phyloP scores from a whole-genome alignment of 345 rosid genomes.

The Arabis alpina region DNA sequence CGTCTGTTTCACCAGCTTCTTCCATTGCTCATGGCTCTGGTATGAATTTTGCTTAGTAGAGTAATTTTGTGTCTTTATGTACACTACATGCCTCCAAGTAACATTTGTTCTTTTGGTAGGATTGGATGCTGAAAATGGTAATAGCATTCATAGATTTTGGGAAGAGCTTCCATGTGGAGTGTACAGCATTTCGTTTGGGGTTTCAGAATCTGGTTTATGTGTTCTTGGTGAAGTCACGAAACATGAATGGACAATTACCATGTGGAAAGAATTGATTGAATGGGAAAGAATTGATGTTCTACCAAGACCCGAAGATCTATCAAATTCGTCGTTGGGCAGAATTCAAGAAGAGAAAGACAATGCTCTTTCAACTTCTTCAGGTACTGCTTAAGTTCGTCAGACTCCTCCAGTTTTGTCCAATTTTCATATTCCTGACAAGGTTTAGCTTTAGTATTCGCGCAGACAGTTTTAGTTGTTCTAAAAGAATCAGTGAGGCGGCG shows the following conservation, averaged over 20 bases:
- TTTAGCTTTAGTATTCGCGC: slow-evolving; percentile 47
- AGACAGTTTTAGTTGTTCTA: slow-evolving; percentile 63
- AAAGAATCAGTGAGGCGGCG: slow-evolving; percentile 73
- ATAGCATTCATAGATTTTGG: slow-evolving; percentile 54
- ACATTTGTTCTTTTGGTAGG: slow-evolving; percentile 45
- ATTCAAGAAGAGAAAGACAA: slow-evolving; percentile 20
- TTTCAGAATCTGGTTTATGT: slow-evolving; percentile 42
- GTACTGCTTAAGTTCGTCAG: slow-evolving; percentile 15
- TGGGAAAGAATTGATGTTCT: slow-evolving; percentile 71
- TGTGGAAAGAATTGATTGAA: slow-evolving; percentile 60
- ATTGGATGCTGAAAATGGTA: slow-evolving; percentile 53
- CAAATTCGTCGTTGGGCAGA: slow-evolving; percentile 33
- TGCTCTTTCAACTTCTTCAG: slow-evolving; percentile 29
- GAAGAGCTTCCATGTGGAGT: slow-evolving; percentile 94
- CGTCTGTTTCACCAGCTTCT: slow-evolving; percentile 67
- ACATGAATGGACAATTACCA: slow-evolving; percentile 65
- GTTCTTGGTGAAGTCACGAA: slow-evolving; percentile 57
- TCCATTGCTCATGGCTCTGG: slow-evolving; percentile 26
- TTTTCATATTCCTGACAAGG: slow-evolving; percentile 33
- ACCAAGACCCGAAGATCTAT: slow-evolving; percentile 55
- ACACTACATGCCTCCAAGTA: neutral
- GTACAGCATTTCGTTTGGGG: slow-evolving; percentile 58
- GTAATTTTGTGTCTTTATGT: slow-evolving; percentile 8
- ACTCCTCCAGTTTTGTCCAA: neutral
- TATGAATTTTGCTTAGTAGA: slow-evolving; percentile 37